phyloP scores from a whole-genome alignment of 345 rosid species.

The Brassica nigra region DNA sequence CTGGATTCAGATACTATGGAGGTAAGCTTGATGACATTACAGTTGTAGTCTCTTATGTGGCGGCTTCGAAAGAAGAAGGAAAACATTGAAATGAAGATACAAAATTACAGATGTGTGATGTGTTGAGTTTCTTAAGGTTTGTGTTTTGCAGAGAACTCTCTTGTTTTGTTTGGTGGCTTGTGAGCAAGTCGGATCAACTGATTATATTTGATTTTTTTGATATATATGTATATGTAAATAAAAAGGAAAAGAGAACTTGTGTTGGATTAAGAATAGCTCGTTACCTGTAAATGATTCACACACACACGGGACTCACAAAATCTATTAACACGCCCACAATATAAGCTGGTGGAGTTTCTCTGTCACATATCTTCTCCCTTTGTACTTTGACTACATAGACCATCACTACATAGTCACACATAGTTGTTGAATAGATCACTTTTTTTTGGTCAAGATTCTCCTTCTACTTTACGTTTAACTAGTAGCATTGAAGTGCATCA shows the following conservation, averaged over 20 bases:
- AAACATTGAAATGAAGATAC: constrained; percentile 14
- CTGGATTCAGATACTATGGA: constrained; percentile 96
- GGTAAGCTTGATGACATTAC: constrained; percentile 99
- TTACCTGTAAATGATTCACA: constrained; percentile 1
- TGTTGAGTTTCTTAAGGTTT: constrained; percentile 26
- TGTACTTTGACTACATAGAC: not conserved
- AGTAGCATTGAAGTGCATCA: not conserved
- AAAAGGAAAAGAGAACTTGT: constrained; percentile 16
- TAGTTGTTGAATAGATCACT: not conserved
- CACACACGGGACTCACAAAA: constrained; percentile 7
- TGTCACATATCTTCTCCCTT: not conserved
- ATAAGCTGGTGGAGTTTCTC: constrained; percentile 12
- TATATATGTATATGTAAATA: constrained; percentile 28
- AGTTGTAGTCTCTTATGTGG: constrained; percentile 85
- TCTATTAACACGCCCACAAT: constrained; percentile 16
- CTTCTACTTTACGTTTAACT: not conserved
- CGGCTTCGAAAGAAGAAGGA: constrained; percentile 49
- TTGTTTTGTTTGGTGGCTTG: constrained; percentile 35
- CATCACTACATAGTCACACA: not conserved
- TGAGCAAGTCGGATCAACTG: constrained; percentile 25
- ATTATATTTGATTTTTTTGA: constrained; percentile 36
- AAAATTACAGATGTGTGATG: constrained; percentile 16
- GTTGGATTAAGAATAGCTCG: constrained; percentile 2
- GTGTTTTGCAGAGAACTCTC: constrained; percentile 28
- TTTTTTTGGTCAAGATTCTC: not conserved